A percentile compares a stretch with the other conserved stretches of the same genome.
These are phyloP conservation scores for Globisporangium cystogenes DNA, from an alignment of 352 stramenopile species.

Conservation along the genomic window DNA sequence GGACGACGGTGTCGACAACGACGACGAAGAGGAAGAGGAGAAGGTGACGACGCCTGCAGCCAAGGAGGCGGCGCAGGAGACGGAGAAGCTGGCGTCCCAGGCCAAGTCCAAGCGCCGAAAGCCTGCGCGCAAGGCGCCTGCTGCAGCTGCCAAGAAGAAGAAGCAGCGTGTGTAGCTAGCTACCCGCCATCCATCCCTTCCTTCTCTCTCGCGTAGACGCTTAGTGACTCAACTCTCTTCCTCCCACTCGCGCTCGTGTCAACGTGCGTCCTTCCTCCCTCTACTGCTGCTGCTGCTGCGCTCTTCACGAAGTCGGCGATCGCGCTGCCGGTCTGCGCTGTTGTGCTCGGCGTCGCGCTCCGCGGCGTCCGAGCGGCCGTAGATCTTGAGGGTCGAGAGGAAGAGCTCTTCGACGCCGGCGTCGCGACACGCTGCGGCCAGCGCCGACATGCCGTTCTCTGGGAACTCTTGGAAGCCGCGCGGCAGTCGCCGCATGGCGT, in stretches of 20 bases:
- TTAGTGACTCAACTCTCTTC: conserved; percentile 1
- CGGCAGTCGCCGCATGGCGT: conserved; percentile 32
- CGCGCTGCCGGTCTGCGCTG: not conserved
- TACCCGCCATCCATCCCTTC: no score
- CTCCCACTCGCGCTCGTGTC: not conserved
- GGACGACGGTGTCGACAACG: not conserved
- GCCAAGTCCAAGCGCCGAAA: conserved; percentile 14
- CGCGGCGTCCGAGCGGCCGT: conserved; percentile 11
- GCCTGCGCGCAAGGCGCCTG: not conserved
- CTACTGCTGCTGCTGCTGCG: no score
- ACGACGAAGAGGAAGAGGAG: conserved; percentile 8
- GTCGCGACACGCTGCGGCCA: conserved; percentile 41
- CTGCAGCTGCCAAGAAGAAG: conserved; percentile 17
- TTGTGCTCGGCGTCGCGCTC: not conserved
- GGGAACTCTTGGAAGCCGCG: conserved; percentile 50
- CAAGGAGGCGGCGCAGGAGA: conserved; percentile 16
- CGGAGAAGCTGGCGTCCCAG: not conserved
- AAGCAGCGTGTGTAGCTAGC: conserved; percentile 41
- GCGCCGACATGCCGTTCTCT: conserved; percentile 57
- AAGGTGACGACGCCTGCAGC: conserved; percentile 2
- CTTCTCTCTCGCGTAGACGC: conserved; percentile 10
- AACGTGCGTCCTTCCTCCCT: not conserved
- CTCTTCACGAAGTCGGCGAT: not conserved
- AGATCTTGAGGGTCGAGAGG: conserved; percentile 80
- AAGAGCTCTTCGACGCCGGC: conserved; percentile 63